Conservation (phyloP, 495 filamentous ascomycete genomes). For the Neurospora sp. region DNA sequence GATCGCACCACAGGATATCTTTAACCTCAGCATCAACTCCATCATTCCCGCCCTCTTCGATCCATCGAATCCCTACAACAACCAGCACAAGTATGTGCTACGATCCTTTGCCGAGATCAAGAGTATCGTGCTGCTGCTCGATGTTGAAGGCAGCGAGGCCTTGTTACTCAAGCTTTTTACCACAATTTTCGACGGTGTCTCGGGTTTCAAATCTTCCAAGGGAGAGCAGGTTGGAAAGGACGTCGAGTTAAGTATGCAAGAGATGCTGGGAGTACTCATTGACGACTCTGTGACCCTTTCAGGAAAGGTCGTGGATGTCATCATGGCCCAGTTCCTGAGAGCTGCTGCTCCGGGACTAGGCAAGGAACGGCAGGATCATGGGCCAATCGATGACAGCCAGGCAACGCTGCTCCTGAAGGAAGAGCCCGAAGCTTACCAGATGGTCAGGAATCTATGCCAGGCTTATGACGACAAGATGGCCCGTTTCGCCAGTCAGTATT, state of each 20-base stretch:
- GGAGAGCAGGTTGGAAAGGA: conserved; percentile 79
- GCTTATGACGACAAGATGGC: conserved; percentile 88
- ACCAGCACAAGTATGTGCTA: conserved; percentile 83
- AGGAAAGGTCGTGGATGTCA: conserved; percentile 76
- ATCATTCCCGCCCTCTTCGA: conserved; percentile 81
- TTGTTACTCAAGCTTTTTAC: conserved; percentile 75
- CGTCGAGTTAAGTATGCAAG: conserved; percentile 85
- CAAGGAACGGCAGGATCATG: conserved; percentile 42
- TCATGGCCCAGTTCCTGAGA: conserved; percentile 89
- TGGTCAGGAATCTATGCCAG: conserved; percentile 91
- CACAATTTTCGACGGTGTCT: conserved; percentile 85
- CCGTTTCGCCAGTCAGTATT: conserved; percentile 87
- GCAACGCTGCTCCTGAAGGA: conserved; percentile 74
- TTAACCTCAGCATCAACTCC: conserved; percentile 72
- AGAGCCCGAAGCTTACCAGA: conserved; percentile 83
- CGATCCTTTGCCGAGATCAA: conserved; percentile 84
- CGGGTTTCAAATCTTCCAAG: conserved; percentile 59
- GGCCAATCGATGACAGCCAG: conserved; percentile 41
- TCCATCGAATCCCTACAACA: conserved; percentile 82
- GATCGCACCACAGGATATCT: conserved; percentile 61
- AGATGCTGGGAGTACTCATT: conserved; percentile 70
- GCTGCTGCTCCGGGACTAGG: conserved; percentile 56
- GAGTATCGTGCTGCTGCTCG: conserved; percentile 88
- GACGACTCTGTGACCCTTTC: conserved; percentile 80
- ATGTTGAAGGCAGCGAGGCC: conserved; percentile 67